Base-by-base conservation (phyloP, 73 alveolate genomes). In the Blepharisma stoltei region DNA sequence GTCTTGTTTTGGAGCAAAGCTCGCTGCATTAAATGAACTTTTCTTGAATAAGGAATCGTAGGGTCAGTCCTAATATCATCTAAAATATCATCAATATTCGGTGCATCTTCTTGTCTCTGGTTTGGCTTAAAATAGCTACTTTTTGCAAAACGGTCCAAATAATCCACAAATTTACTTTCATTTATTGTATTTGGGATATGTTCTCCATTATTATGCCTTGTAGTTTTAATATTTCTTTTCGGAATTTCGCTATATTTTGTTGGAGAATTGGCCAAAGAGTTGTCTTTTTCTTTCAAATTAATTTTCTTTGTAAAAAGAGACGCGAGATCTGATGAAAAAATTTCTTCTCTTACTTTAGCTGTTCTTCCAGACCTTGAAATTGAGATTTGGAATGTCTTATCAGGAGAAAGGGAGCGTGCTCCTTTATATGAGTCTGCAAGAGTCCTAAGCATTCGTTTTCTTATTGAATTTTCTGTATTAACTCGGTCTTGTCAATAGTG, bases 11-110 rank as follows among this genome's bases (percentile, higher is more conserved):
- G 41, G 41, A 32, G 41, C 14, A 60, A 25, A 38, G 73, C 46
- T 60, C 37, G 14, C 14, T 25, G 18, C 14, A 60, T 60, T 38
- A 60, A 47, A 8, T 60, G 46, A n/a, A 14, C 23, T 60, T 60
- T 60, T 25, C 23, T 60, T 2, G 73, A 60, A 60, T 14, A 60
- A 25, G 73, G 14, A 38, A 14, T 14, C 11, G 46, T 1, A 20
- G 73, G 73, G 73, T 60, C 73, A 25, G 73, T 60, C 23, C 23
- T 60, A 18, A 60, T 60, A 25, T 60, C 73, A 5, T 60, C 73
- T 8, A 60, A 9, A 9, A 60, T 25, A 47, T 60, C 23, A 25
- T 14, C n/a, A 25, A 60, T 14, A 14, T 5, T 38, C 2, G 23
- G 14, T 14, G 48, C 14, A 38, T 60, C 73, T 60, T 60, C 46